phyloP scores from a whole-genome alignment of 1,284 basidiomycete genomes.

The Rhodotorula sp. region DNA sequence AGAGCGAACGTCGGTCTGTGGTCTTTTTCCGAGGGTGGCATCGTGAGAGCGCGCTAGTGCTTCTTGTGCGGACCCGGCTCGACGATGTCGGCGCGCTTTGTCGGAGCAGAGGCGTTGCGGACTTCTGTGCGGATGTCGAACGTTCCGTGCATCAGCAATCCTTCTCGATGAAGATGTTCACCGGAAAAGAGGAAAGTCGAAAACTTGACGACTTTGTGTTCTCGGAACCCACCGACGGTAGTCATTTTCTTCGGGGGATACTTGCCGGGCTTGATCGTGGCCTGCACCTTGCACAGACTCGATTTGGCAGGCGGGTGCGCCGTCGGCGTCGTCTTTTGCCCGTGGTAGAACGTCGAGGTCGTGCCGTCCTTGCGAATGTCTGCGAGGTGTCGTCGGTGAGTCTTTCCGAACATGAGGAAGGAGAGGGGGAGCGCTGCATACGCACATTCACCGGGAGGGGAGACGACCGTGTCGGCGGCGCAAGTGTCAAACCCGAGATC shows the following conservation, averaged over 20 bases:
- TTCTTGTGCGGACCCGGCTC: no score
- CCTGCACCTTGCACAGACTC: slow-evolving; percentile 53
- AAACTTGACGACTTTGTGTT: background rate
- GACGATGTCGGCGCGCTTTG: no score
- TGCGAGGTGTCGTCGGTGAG: background rate
- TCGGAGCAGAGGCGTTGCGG: no score
- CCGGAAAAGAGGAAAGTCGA: background rate
- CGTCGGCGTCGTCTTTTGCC: slow-evolving; percentile 57
- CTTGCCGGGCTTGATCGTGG: slow-evolving; percentile 50
- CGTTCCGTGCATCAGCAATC: no score
- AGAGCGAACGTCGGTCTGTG: no score
- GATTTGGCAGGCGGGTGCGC: slow-evolving; percentile 55
- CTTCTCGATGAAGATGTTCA: no score
- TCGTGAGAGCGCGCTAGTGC: no score
- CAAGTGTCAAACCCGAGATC: slow-evolving; percentile 58
- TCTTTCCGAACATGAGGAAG: no score
- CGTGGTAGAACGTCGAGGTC: slow-evolving; percentile 46
- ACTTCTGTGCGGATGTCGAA: no score
- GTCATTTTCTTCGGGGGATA: slow-evolving; percentile 13
- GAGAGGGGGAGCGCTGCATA: no score
- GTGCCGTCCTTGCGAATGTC: slow-evolving; percentile 27
- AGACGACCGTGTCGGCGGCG: slow-evolving; percentile 54
- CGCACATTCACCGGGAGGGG: slow-evolving; percentile 59
- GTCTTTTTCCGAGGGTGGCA: no score
- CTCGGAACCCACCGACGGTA: background rate